Evolutionary conservation across 441 rosid genomes (phyloP), one percentile per base, ranked within the genome.

Genomic region (Adansonia grandidieri): DNA sequence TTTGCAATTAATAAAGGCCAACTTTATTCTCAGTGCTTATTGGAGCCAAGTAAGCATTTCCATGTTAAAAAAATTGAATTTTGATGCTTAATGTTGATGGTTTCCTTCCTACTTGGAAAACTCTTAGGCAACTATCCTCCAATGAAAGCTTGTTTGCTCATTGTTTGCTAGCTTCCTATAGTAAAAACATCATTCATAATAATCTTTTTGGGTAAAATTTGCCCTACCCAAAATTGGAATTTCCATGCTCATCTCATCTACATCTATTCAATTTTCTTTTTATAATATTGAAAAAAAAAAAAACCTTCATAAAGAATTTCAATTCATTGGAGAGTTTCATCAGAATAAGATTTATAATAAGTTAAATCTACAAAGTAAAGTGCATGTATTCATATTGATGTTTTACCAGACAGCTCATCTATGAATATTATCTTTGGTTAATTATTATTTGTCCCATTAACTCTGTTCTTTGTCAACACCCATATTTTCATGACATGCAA

Each of bases 11-110:
- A 67, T n/a, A 48, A 45, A 63, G 48, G 37, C 5, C 24, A 68
- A 57, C 80, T 77, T 70, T 71, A 78, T 61, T 71, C 70, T 71
- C 5, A 61, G 11, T 62, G 71, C 53, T 44, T 47, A 37, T 68
- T 70, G 40, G 17, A 60, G 56, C 45, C 28, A 69, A 77, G 51
- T 5, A 37, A 63, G 47, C 40, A 60, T 65, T 76, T 56, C 20
- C 57, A 17, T 32, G 24, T 51, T 60, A 61, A 51, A 11, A 74
- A 74, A 42, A 62, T 5, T 20, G 10, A 45, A 19, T 10, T 20
- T 37, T 75, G 47, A 63, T 44, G 44, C 74, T 44, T 57, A 22
- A 68, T 32, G 44, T 19, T 42, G 20, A 56, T 54, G 79, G 79
- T 68, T 68, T 77, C 58, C 58, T 58, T 74, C 7, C 61, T 71